Evolutionary conservation across 768 basidiomycete genomes (phyloP).

Genomic region (Boletus sp.): DNA sequence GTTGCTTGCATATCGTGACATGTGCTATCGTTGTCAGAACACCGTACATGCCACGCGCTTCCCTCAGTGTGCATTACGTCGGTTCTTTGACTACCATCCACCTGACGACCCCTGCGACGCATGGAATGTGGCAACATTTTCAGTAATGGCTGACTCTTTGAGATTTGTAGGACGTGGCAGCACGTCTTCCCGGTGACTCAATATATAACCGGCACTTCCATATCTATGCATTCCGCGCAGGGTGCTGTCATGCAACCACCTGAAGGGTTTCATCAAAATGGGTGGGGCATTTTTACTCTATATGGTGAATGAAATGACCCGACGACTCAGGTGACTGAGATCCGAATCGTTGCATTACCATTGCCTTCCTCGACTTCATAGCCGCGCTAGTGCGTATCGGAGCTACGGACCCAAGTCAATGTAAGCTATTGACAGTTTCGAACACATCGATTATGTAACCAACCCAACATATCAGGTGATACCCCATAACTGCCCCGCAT

Average conservation of each 20-base stretch:
- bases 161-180: slow-evolving; percentile 4
- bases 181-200: neutral
- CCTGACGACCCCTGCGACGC: neutral
- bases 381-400: neutral
- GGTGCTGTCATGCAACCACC: neutral
- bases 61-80: neutral
- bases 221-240: slow-evolving; percentile 1
- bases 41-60: neutral
- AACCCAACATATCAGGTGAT: neutral
- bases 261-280: neutral
- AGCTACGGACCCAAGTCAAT: neutral
- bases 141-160: neutral
- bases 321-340: slow-evolving; percentile 7
- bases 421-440: neutral
- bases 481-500: neutral
- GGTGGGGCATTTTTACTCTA: neutral
- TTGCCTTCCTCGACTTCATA: neutral
- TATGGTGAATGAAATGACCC: slow-evolving; percentile 5
- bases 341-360: slow-evolving; percentile 9
- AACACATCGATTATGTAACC: neutral
- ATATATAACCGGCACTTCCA: neutral
- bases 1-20: neutral
- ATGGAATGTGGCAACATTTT: neutral
- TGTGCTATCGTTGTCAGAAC: neutral
- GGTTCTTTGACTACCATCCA: neutral